These are phyloP conservation scores for Citrus glauca DNA, from an alignment of 345 rosid genomes.

Conservation along the genomic window DNA sequence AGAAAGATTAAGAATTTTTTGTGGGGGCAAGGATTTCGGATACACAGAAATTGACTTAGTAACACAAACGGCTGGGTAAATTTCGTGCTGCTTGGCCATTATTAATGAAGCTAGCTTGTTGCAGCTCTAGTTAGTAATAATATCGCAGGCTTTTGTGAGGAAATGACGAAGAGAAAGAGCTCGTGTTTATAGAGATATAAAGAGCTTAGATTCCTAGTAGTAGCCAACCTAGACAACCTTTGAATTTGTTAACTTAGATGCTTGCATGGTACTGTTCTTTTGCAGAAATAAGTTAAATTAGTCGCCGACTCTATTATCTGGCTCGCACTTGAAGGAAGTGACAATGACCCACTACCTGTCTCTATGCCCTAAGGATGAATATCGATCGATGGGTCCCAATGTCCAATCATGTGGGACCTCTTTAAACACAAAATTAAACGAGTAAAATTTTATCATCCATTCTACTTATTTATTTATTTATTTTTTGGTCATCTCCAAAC, in stretches of 20 bases:
- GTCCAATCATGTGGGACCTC: background rate
- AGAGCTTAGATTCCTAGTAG: constrained; percentile 10
- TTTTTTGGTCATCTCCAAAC: too few species aligned
- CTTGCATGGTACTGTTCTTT: constrained; percentile 22
- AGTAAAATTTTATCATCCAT: background rate
- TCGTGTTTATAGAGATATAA: constrained; percentile 23
- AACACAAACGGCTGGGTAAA: constrained; percentile 18
- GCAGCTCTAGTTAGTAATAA: background rate
- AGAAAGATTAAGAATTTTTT: constrained; percentile 37
- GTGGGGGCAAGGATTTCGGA: constrained; percentile 27
- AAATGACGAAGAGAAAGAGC: background rate
- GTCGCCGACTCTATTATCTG: constrained; percentile 23
- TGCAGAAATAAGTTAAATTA: background rate
- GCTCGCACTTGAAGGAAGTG: constrained; percentile 18
- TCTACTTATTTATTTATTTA: background rate
- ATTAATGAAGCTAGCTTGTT: background rate
- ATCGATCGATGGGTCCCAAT: background rate
- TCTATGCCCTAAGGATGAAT: background rate
- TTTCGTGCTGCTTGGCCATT: constrained; percentile 25
- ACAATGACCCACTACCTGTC: constrained; percentile 19
- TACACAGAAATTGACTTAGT: constrained; percentile 25
- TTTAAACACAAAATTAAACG: background rate
- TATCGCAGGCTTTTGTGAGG: constrained; percentile 5
- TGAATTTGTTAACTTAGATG: background rate
- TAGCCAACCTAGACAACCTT: constrained; percentile 9